A percentile compares a stretch with the other conserved stretches of the same genome.
These are phyloP conservation scores for Boletus subcaerulescens DNA, from an alignment of 768 basidiomycete genomes.

Conservation along the genomic window DNA sequence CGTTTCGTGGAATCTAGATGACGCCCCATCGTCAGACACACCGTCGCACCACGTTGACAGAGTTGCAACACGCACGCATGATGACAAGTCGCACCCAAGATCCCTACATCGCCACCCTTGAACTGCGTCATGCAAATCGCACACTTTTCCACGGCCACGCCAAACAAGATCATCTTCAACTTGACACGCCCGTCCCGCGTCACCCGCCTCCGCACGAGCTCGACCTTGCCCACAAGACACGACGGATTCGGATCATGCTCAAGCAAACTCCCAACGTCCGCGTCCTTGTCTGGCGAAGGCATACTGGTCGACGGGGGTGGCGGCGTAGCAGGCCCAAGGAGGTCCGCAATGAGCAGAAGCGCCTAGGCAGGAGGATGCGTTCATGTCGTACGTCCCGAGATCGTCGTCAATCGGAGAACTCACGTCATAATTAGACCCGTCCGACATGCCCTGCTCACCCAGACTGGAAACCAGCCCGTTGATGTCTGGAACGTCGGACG, in stretches of 20 bases:
- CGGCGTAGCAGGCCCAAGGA: slow-evolving; percentile 53
- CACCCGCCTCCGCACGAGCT: slow-evolving; percentile 55
- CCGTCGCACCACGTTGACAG: too few relatives aligned
- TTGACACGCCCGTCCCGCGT: slow-evolving; percentile 67
- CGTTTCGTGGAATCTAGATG: slow-evolving; percentile 52
- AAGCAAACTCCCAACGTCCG: slow-evolving; percentile 2
- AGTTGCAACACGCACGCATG: slow-evolving; percentile 44
- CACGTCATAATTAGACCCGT: slow-evolving; percentile 66
- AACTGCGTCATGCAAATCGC: slow-evolving; percentile 73
- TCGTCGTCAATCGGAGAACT: slow-evolving; percentile 33
- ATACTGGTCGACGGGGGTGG: slow-evolving; percentile 7
- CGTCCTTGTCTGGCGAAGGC: slow-evolving; percentile 6
- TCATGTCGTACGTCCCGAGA: slow-evolving; percentile 19
- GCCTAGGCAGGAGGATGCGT: slow-evolving; percentile 40
- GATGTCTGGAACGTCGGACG: slow-evolving; percentile 51
- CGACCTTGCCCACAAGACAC: slow-evolving; percentile 44
- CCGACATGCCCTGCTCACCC: slow-evolving; percentile 40
- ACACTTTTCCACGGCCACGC: slow-evolving; percentile 64
- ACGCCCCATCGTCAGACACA: neutral
- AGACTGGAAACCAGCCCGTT: slow-evolving; percentile 59
- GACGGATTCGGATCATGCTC: neutral
- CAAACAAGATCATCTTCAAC: slow-evolving; percentile 64
- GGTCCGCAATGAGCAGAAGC: slow-evolving; percentile 55
- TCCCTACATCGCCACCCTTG: slow-evolving; percentile 53
- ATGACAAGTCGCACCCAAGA: slow-evolving; percentile 54